Conservation (phyloP, 257 asterid species). For the Solanum tarapatanum region DNA sequence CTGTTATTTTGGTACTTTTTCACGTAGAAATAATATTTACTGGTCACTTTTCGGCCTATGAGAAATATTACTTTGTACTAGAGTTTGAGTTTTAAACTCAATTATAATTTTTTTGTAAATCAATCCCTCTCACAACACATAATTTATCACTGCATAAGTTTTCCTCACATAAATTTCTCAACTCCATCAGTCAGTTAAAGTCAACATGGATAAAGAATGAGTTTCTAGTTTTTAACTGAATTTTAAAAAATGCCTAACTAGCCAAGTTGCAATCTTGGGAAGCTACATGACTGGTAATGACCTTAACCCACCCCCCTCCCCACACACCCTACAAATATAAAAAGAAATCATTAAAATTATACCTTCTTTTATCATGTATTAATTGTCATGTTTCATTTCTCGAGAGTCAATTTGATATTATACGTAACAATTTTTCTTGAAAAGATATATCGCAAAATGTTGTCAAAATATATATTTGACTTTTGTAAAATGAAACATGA, state of each 20-base stretch:
- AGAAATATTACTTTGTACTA: not conserved
- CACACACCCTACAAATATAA: not conserved
- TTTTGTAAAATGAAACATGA: not conserved
- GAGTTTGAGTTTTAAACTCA: too few relatives aligned
- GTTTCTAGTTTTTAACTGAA: not conserved
- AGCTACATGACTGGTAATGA: not conserved
- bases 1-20: not conserved
- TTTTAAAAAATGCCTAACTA: not conserved
- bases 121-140: not conserved
- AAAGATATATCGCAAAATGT: not conserved
- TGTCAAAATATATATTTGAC: not conserved
- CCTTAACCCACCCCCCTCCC: not conserved
- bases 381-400: not conserved
- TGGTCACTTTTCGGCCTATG: accelerated
- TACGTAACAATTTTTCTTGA: not conserved
- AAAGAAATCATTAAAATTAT: not conserved
- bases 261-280: not conserved
- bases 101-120: too few relatives aligned
- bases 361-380: too few relatives aligned
- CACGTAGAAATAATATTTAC: not conserved
- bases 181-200: not conserved
- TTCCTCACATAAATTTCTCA: not conserved
- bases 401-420: too few relatives aligned
- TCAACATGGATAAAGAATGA: not conserved
- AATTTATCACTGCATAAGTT: not conserved